A percentile compares a stretch with the other conserved stretches of the same genome.
Evolutionary conservation across 306 rosid genomes (phyloP).

Genomic region (Ormosia emarginata): DNA sequence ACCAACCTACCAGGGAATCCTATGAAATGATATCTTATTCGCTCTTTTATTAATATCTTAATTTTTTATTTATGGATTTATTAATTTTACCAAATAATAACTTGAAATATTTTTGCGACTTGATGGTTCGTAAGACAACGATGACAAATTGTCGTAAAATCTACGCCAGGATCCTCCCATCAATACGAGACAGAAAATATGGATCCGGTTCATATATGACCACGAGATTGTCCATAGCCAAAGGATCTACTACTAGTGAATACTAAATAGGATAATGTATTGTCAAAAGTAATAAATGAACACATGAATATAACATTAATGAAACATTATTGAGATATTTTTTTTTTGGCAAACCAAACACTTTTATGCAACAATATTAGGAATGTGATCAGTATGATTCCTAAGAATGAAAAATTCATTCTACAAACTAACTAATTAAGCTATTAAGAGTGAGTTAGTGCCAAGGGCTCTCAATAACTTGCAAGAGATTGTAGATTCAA

Average conservation of each 20-base stretch:
- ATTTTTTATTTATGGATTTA: background rate
- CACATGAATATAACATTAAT: background rate
- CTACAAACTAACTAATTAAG: too few relatives aligned
- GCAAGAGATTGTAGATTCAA: too few relatives aligned
- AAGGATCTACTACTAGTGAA: too few relatives aligned
- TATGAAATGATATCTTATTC: background rate
- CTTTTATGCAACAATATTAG: too few relatives aligned
- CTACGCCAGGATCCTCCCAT: background rate
- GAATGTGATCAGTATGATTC: too few relatives aligned
- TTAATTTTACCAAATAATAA: background rate
- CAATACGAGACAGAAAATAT: background rate
- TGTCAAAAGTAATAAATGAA: background rate
- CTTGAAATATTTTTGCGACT: background rate
- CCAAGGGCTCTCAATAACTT: too few relatives aligned
- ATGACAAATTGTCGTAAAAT: conserved; percentile 20
- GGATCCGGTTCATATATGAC: background rate
- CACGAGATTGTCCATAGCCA: background rate
- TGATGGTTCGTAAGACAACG: background rate
- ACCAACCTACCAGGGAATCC: background rate
- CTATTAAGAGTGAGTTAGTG: too few relatives aligned
- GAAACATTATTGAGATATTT: background rate
- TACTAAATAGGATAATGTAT: background rate
- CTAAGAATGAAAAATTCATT: too few relatives aligned
- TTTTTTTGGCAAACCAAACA: too few relatives aligned
- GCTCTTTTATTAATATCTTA: background rate